A percentile compares a stretch with the other conserved stretches of the same genome.
phyloP scores from a whole-genome alignment of 2,329 filamentous ascomycete species.

The Alternaria triticina region DNA sequence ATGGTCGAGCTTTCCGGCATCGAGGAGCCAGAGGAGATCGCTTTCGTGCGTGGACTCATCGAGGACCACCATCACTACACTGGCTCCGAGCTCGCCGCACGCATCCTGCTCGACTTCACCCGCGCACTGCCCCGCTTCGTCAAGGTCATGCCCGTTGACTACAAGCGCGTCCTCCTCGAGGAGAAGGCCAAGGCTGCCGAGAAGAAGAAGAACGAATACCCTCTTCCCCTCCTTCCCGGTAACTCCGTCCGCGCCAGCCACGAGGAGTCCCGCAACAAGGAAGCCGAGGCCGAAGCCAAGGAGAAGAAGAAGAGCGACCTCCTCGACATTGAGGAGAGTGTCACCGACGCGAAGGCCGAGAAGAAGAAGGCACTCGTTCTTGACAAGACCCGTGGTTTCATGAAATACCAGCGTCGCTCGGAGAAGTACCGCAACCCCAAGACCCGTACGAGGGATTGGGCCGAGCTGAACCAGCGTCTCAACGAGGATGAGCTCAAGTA shows the following conservation, averaged over 20 bases:
- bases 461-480: conserved; percentile 83
- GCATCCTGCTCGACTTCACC: conserved; percentile 94
- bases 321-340: conserved; percentile 86
- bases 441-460: conserved; percentile 90
- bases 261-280: conserved; percentile 60
- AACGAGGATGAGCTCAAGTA: conserved; percentile 97
- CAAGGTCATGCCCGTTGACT: conserved; percentile 92
- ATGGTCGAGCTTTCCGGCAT: conserved; percentile 92
- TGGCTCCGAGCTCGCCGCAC: conserved; percentile 90
- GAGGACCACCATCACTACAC: conserved; percentile 99
- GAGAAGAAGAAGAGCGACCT: conserved; percentile 72
- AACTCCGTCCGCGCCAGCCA: conserved; percentile 62
- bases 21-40: conserved; percentile 86
- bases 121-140: conserved; percentile 88
- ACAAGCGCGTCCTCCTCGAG: conserved; percentile 89
- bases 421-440: conserved; percentile 91
- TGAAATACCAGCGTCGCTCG: conserved; percentile 90
- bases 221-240: conserved; percentile 76
- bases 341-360: conserved; percentile 82
- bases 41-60: conserved; percentile 86
- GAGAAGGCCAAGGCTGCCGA: conserved; percentile 85
- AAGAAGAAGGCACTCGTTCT: conserved; percentile 91
- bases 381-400: conserved; percentile 98
- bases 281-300: conserved; percentile 67
- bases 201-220: conserved; percentile 82